Percentiles rank a stretch among this genome's conserved stretches.
Conservation (phyloP, 2,329 filamentous ascomycete species). For the Venturia oleaginea region DNA sequence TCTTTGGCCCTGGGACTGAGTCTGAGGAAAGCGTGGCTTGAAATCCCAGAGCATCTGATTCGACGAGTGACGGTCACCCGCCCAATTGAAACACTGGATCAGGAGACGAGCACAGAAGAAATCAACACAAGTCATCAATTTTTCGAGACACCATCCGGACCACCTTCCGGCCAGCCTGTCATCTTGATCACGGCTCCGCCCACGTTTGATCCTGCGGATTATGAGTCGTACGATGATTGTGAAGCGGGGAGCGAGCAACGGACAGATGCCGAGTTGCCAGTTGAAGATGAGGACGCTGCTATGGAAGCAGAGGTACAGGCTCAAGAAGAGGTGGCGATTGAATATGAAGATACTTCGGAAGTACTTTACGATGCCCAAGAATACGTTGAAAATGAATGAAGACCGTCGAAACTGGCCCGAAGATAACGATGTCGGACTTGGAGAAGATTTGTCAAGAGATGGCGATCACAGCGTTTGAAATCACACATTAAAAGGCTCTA, state of each 20-base stretch:
- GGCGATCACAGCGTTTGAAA: not conserved
- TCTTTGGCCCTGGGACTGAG: slow-evolving; percentile 57
- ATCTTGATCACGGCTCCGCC: not conserved
- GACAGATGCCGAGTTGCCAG: not conserved
- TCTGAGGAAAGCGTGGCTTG: slow-evolving; percentile 49
- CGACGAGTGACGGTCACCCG: not conserved
- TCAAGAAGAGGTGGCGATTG: not conserved
- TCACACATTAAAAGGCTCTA: not conserved
- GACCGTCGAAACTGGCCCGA: not conserved
- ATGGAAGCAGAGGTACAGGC: not conserved
- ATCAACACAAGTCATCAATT: not conserved
- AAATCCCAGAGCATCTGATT: slow-evolving; percentile 13
- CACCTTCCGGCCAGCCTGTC: not conserved
- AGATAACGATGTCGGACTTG: not conserved
- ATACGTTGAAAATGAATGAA: not conserved
- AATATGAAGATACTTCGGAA: not conserved
- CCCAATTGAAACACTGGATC: too few relatives aligned
- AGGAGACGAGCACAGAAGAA: not conserved
- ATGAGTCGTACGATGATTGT: not conserved
- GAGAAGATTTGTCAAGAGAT: not conserved
- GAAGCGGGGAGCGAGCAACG: not conserved
- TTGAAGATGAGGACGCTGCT: not conserved
- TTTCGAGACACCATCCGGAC: not conserved
- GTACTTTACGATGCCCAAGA: not conserved
- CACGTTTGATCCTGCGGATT: not conserved